Evolutionary conservation across 176 grass and related monocot species (phyloP).

Genomic region (Secale cereale): DNA sequence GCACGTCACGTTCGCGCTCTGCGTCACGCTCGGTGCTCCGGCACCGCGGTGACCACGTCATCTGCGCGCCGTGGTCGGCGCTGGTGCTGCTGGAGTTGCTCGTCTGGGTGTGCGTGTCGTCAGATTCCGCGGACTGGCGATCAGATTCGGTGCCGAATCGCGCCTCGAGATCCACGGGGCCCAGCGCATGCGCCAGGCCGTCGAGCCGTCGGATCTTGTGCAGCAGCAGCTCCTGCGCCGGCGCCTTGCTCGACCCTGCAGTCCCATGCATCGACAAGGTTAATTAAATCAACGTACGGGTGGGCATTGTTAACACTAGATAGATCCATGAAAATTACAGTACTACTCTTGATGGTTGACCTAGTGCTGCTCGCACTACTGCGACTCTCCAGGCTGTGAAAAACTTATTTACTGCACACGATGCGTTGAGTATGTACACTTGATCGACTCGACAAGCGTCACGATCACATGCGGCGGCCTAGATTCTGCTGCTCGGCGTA

Average conservation of each 20-base stretch:
- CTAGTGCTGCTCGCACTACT: not conserved
- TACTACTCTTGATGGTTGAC: too few species aligned
- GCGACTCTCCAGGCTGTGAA: not conserved
- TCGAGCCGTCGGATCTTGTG: slow-evolving; percentile 59
- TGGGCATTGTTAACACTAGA: not conserved
- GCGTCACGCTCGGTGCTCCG: not conserved
- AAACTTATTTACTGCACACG: not conserved
- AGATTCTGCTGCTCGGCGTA: not conserved
- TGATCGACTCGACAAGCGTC: slow-evolving; percentile 26
- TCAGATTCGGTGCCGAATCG: slow-evolving; percentile 28
- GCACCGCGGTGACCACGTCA: not conserved
- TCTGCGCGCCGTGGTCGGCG: too few species aligned
- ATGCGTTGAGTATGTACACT: not conserved
- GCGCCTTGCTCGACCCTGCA: slow-evolving; percentile 47
- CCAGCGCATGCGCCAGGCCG: slow-evolving; percentile 21
- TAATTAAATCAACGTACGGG: not conserved
- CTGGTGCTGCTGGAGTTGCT: not conserved
- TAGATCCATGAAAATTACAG: not conserved
- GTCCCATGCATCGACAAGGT: not conserved
- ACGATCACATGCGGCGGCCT: slow-evolving; percentile 7
- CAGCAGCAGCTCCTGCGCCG: not conserved
- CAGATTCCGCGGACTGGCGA: not conserved
- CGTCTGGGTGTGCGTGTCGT: not conserved
- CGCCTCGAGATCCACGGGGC: slow-evolving; percentile 43
- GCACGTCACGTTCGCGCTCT: not conserved